phyloP scores from a whole-genome alignment of 2,329 filamentous ascomycete genomes.

The Fusarium sp. region DNA sequence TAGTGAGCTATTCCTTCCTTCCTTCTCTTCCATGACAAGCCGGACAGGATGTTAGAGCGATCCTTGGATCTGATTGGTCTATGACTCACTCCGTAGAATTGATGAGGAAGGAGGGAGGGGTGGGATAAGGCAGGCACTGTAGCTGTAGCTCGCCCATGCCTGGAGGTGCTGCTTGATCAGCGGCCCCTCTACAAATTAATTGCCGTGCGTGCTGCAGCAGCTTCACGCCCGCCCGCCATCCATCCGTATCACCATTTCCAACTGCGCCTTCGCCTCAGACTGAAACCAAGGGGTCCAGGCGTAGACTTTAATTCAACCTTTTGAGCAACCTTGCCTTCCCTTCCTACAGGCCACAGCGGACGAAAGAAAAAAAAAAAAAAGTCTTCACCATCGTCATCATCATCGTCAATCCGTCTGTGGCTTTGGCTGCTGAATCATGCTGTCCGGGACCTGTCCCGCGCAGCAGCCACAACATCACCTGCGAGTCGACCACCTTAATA shows the following conservation, averaged over 20 bases:
- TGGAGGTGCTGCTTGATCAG: slow-evolving; percentile 7
- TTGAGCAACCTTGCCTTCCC: neutral
- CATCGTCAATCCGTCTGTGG: neutral
- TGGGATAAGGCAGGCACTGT: neutral
- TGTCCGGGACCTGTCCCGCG: slow-evolving; percentile 9
- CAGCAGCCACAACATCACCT: slow-evolving; percentile 29
- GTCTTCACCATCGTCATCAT: neutral
- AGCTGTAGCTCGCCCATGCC: neutral
- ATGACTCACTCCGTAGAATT: neutral
- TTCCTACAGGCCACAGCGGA: neutral
- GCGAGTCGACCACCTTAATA: slow-evolving; percentile 1
- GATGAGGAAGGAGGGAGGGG: slow-evolving; percentile 12
- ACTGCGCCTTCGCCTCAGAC: slow-evolving; percentile 18
- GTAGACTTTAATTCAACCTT: slow-evolving; percentile 21
- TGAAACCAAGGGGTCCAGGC: slow-evolving; percentile 38
- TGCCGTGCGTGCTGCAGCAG: slow-evolving; percentile 13
- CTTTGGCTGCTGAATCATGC: slow-evolving; percentile 5
- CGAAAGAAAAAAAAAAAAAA: neutral
- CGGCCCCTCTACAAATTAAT: slow-evolving; percentile 27
- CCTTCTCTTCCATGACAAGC: neutral
- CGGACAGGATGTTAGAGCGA: neutral
- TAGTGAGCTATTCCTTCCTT: neutral
- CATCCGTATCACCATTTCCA: neutral
- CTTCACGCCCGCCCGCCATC: slow-evolving; percentile 1
- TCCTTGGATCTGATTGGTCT: slow-evolving; percentile 5